Percentiles rank a stretch among this genome's conserved stretches.
phyloP scores from a whole-genome alignment of 768 basidiomycete genomes.

The Hygrophoropsis aurantiaca region DNA sequence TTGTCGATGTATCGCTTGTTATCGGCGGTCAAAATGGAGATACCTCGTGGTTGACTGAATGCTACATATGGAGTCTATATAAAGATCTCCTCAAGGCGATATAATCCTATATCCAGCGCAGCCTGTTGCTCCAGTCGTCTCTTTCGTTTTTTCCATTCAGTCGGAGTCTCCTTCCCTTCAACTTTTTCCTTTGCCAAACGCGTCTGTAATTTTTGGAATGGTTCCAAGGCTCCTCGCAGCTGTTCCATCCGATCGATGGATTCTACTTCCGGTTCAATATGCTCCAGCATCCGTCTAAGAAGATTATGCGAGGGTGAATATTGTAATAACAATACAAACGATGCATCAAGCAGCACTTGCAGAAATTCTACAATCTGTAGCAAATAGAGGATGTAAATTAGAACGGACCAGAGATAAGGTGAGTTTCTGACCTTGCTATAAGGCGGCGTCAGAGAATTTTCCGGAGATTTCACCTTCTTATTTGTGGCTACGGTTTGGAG shows the following conservation, averaged over 20 bases:
- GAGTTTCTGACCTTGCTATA: slow-evolving; percentile 33
- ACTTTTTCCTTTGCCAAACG: slow-evolving; percentile 44
- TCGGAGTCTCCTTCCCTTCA: slow-evolving; percentile 31
- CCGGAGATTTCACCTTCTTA: slow-evolving; percentile 12
- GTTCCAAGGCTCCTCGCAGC: slow-evolving; percentile 62
- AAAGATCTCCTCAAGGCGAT: slow-evolving; percentile 71
- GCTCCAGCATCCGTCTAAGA: slow-evolving; percentile 47
- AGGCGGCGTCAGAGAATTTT: slow-evolving; percentile 12
- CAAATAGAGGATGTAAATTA: not conserved
- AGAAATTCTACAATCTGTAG: slow-evolving; percentile 58
- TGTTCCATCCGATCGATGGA: slow-evolving; percentile 50
- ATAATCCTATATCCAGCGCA: slow-evolving; percentile 57
- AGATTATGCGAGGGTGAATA: slow-evolving; percentile 57
- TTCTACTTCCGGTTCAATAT: slow-evolving; percentile 55
- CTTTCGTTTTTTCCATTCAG: slow-evolving; percentile 53
- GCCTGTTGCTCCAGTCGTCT: slow-evolving; percentile 54
- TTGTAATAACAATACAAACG: slow-evolving; percentile 66
- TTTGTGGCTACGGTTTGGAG: slow-evolving; percentile 22
- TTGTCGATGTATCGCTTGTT: too few relatives aligned
- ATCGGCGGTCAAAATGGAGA: too few relatives aligned
- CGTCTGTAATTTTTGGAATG: slow-evolving; percentile 57
- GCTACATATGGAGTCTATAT: slow-evolving; percentile 37
- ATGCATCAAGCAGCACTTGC: slow-evolving; percentile 69
- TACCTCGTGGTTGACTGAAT: too few relatives aligned
- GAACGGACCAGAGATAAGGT: slow-evolving; percentile 30